Conservation (phyloP, 805 yeast species). For the Metschnikowia orientalis region DNA sequence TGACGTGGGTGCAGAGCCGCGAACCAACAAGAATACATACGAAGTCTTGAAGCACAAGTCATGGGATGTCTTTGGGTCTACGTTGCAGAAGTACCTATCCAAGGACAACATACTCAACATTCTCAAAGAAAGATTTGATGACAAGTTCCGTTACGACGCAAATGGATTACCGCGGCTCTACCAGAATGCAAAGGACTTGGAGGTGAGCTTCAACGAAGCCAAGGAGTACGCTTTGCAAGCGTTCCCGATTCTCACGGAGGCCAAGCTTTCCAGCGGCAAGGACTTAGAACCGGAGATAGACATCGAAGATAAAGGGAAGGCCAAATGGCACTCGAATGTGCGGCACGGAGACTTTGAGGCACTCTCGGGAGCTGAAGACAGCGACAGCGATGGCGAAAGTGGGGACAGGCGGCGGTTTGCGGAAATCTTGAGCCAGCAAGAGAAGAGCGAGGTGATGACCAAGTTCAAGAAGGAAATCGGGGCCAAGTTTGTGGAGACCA, state of each 20-base stretch:
- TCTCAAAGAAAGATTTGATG: constrained; percentile 78
- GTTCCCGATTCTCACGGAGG: constrained; percentile 57
- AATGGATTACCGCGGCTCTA: constrained; percentile 80
- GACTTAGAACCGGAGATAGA: constrained; percentile 59
- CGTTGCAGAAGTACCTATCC: constrained; percentile 56
- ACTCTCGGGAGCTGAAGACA: constrained; percentile 16
- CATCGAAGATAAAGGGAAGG: constrained; percentile 28
- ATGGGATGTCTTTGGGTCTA: constrained; percentile 62
- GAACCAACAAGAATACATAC: constrained; percentile 38
- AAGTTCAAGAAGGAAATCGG: constrained; percentile 74
- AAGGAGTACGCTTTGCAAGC: constrained; percentile 51
- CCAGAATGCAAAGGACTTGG: constrained; percentile 71
- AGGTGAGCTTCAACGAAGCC: constrained; percentile 56
- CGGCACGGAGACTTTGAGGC: constrained; percentile 37
- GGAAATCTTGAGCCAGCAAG: constrained; percentile 52
- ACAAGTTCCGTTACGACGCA: constrained; percentile 74
- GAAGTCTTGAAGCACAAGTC: constrained; percentile 47
- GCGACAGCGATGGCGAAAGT: constrained; percentile 17
- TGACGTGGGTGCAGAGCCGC: constrained; percentile 53
- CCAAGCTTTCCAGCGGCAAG: constrained; percentile 47
- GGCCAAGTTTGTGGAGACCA: constrained; percentile 79
- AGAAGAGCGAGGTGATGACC: constrained; percentile 51
- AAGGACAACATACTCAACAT: constrained; percentile 63
- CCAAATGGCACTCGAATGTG: constrained; percentile 24
- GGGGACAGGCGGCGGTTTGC: constrained; percentile 41